Percentiles rank a stretch among this genome's conserved stretches.
These are phyloP conservation scores for Cladosporium colombiae DNA, from an alignment of 2,329 filamentous ascomycete species.

Conservation along the genomic window DNA sequence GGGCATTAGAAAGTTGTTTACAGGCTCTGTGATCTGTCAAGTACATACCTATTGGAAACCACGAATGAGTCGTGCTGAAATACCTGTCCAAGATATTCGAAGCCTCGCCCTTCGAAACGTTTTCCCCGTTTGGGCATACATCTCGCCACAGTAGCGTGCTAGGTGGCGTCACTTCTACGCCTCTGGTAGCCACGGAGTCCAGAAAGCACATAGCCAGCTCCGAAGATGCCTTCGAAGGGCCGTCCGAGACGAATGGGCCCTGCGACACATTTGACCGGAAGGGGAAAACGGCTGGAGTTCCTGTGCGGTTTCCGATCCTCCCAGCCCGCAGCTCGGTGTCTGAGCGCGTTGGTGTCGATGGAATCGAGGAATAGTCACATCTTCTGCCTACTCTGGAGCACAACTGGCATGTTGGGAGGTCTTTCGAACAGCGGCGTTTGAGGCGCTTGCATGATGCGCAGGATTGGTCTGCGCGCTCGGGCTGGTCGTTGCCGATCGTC, in stretches of 20 bases:
- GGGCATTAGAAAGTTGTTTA: not conserved
- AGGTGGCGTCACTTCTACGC: slow-evolving; percentile 5
- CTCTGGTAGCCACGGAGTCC: slow-evolving; percentile 24
- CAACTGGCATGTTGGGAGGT: slow-evolving; percentile 22
- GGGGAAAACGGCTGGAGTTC: not conserved
- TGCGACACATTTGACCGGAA: slow-evolving; percentile 1
- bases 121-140: slow-evolving; percentile 4
- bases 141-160: slow-evolving; percentile 20
- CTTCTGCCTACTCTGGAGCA: slow-evolving; percentile 22
- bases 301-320: not conserved
- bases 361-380: slow-evolving; percentile 23
- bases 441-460: slow-evolving; percentile 25
- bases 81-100: slow-evolving; percentile 15
- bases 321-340: not conserved
- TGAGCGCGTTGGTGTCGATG: slow-evolving; percentile 12
- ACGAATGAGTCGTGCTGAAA: slow-evolving; percentile 21
- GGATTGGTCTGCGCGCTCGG: slow-evolving; percentile 16
- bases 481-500: not conserved
- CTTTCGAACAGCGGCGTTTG: slow-evolving; percentile 27
- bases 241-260: not conserved
- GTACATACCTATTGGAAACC: slow-evolving; percentile 20
- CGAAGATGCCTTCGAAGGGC: not conserved
- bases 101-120: slow-evolving; percentile 11
- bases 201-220: slow-evolving; percentile 20
- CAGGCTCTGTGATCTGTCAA: too few relatives aligned